phyloP scores from a whole-genome alignment of 2,329 filamentous ascomycete genomes.

The Microdochium paspali region DNA sequence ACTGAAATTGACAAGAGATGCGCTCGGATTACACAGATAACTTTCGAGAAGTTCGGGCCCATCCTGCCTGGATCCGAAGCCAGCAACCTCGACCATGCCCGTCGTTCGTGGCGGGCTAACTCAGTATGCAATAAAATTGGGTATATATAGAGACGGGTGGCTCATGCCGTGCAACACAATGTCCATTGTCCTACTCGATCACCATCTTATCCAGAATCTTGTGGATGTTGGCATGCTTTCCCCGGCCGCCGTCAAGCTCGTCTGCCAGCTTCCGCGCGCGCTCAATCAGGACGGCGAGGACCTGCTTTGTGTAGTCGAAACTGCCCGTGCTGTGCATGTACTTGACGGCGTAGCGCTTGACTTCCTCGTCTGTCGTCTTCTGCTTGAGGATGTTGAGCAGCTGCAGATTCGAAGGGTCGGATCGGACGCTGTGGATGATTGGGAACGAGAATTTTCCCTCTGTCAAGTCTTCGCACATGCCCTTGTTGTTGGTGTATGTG shows the following conservation, averaged over 20 bases:
- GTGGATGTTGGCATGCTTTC: constrained; percentile 47
- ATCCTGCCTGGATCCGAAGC: no score
- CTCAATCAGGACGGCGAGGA: constrained; percentile 53
- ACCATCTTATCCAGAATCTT: constrained; percentile 62
- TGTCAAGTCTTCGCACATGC: constrained; percentile 87
- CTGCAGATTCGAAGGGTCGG: constrained; percentile 64
- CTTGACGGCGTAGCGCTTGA: constrained; percentile 81
- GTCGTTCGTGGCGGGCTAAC: no score
- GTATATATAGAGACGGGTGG: no score
- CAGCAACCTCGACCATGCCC: no score
- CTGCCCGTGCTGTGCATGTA: constrained; percentile 89
- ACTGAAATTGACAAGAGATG: no score
- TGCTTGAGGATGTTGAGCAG: constrained; percentile 90
- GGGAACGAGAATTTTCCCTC: constrained; percentile 97
- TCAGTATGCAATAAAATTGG: no score
- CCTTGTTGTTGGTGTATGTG: constrained; percentile 83
- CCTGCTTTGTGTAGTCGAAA: constrained; percentile 73
- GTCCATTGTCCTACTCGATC: constrained; percentile 11
- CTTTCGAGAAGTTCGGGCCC: no score
- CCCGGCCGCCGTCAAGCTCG: constrained; percentile 52
- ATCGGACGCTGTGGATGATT: constrained; percentile 84
- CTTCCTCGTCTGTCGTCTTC: constrained; percentile 74
- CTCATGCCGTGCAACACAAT: no score
- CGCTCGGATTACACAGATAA: no score
- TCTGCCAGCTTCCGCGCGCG: constrained; percentile 55